Base-by-base conservation (phyloP, 805 yeast species). In the Candida chauliodis region DNA sequence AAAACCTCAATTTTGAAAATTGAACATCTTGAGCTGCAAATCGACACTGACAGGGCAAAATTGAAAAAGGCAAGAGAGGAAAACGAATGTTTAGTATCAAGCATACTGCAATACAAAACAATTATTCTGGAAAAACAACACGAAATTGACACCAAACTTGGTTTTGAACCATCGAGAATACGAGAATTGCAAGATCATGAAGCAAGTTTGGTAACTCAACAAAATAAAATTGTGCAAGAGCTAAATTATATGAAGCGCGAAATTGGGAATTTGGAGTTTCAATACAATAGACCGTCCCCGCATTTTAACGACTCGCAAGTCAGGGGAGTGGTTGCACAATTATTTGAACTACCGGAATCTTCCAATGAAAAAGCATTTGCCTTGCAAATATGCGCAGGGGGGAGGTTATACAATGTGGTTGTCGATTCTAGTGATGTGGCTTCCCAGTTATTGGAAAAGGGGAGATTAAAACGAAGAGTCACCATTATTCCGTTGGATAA, bases 321-420 rank as follows among this genome's bases (percentile, higher is more conserved):
- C 3, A 82, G 80, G 52, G 99, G 99, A 31, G 76, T 89, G 13
- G 95, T 91, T 10, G 96, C 95, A 2, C 93, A 85, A 53, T 63
- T 93, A 35, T 88, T 95, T 55, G 60, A 71, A 1, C 55, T 93
- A 15, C 73, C 74, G 13, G 78, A 80, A 30, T 55, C 68, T 1
- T 76, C 82, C 34, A 55, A 62, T 38, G 74, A 76, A 18, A 78
- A 81, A 38, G 82, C 95, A 1, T 70, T 81, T 18, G 99, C 99
- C 1, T 66, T 93, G 24, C 97, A 93, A 59, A 83, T 87, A 2
- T 83, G 95, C 56, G 99, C 97, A 2, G 99, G 99, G 34, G 95
- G 91, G 4, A 71, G 90, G 49, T 61, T 95, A 21, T 95, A 79
- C 58, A 89, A 90, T 52, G 85, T 95, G 24, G 88, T 93, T 36